Evolutionary conservation across 1,284 basidiomycete genomes (phyloP), one percentile per base, ranked within the genome.

Genomic region (Singerocomus rubriflavus): DNA sequence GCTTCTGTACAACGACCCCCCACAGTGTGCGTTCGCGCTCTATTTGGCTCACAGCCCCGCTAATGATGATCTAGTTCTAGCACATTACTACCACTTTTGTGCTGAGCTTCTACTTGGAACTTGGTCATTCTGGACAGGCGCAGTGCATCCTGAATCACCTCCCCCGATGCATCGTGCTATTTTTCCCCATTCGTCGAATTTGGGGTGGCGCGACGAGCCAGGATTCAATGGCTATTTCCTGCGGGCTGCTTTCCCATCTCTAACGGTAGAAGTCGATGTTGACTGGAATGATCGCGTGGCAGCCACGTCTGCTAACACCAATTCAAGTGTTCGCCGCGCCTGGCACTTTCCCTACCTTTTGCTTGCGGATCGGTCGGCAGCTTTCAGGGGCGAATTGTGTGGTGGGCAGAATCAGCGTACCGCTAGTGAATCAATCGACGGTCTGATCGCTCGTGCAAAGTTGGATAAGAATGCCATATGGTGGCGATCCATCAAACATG

Each of bases 1-100:
- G 81, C 56, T 81, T 14, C 71, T 88, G 37, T 73, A 82, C 60
- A 86, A 87, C 62, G 85, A 88, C 55, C 84, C 85, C 1, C 51
- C 65, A 7, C 85, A 87, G 63, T 87, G 72, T 72, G 50, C 31
- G 71, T 55, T 43, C 31, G 12, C 17, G 35, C 11, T 25, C 21
- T 0, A n/a, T 11, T 8, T 30, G 3, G 14, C 13, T 40, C 50
- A 26, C 16, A 7, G 44, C 31, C 21, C 13, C 43, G 17, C 46
- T 58, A 35, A 58, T 41, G 10, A n/a, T 21, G 14, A 31, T 34
- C 26, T 44, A 79, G 76, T 91, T 73, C 76, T 91, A 29, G 73
- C 78, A 49, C 89, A 92, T 65, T 91, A 90, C 66, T 92, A 91
- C 68, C 89, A 92, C 69, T 84, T 90, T 56, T 85, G 85, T 32